These are phyloP conservation scores for Magnaporthiopsis incrustans DNA, from an alignment of 2,329 filamentous ascomycete genomes.

Conservation along the genomic window DNA sequence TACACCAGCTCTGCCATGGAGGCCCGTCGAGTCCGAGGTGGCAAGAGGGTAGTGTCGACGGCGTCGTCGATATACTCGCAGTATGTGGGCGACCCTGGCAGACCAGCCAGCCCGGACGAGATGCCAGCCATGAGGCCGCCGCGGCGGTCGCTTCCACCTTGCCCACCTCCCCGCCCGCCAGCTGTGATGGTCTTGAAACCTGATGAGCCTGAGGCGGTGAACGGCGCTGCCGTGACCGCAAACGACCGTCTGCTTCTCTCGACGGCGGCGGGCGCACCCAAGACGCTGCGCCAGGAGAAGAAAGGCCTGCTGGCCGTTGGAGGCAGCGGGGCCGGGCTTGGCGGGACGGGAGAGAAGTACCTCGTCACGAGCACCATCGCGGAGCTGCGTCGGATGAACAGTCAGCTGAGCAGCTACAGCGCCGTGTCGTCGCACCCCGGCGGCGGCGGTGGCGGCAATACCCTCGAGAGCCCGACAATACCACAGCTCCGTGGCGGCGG, in stretches of 20 bases:
- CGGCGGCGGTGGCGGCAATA: conserved; percentile 6
- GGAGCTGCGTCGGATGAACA: conserved; percentile 51
- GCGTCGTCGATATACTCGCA: conserved; percentile 8
- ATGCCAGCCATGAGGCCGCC: neutral
- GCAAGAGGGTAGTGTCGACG: conserved; percentile 4
- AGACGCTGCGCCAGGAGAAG: neutral
- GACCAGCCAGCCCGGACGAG: neutral
- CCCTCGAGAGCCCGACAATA: conserved; percentile 29
- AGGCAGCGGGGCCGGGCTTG: neutral
- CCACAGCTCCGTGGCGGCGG: conserved; percentile 29
- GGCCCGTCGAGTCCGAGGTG: conserved; percentile 3
- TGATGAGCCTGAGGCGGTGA: neutral
- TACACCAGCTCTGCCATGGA: conserved; percentile 6
- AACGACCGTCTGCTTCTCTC: neutral
- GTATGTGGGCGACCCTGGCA: conserved; percentile 1
- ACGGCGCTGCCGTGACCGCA: neutral
- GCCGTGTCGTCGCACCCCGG: conserved; percentile 10
- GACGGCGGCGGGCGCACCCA: neutral
- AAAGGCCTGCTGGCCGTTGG: neutral
- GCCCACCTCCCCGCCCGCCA: neutral
- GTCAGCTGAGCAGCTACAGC: conserved; percentile 30
- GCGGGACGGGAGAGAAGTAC: neutral
- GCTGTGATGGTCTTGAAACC: neutral
- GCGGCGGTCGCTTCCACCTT: neutral
- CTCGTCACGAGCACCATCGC: conserved; percentile 35